Evolutionary conservation across 306 rosid genomes (phyloP).

Genomic region (Cotoneaster glaucophyllus): DNA sequence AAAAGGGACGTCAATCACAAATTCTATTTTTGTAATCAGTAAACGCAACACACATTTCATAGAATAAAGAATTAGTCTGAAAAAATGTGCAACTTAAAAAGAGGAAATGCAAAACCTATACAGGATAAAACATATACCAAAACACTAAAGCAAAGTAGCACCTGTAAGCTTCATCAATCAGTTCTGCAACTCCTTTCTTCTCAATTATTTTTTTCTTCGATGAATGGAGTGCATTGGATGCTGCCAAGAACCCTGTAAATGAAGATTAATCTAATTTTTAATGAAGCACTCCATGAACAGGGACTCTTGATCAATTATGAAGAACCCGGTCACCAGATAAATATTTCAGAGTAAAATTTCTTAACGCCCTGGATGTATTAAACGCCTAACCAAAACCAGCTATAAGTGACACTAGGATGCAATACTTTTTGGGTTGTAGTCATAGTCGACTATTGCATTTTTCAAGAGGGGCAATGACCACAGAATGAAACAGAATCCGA

Average conservation of each 20-base stretch:
- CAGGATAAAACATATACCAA: neutral
- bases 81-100: neutral
- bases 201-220: constrained; percentile 9
- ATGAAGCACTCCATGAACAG: neutral
- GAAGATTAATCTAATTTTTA: neutral
- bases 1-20: neutral
- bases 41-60: neutral
- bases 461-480: neutral
- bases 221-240: neutral
- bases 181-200: constrained; percentile 5
- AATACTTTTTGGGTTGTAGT: neutral
- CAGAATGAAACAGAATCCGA: neutral
- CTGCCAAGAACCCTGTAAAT: constrained; percentile 2
- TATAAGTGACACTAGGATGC: neutral
- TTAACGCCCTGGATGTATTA: neutral
- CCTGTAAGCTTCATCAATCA: constrained; percentile 11
- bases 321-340: neutral
- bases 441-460: constrained; percentile 1
- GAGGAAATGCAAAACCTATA: too few relatives aligned
- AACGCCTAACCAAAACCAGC: neutral
- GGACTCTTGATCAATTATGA: neutral
- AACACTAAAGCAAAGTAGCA: neutral
- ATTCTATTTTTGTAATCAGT: neutral
- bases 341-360: neutral
- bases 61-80: neutral